These are phyloP conservation scores for Vigna radiata DNA, from an alignment of 306 rosid genomes.

Conservation along the genomic window DNA sequence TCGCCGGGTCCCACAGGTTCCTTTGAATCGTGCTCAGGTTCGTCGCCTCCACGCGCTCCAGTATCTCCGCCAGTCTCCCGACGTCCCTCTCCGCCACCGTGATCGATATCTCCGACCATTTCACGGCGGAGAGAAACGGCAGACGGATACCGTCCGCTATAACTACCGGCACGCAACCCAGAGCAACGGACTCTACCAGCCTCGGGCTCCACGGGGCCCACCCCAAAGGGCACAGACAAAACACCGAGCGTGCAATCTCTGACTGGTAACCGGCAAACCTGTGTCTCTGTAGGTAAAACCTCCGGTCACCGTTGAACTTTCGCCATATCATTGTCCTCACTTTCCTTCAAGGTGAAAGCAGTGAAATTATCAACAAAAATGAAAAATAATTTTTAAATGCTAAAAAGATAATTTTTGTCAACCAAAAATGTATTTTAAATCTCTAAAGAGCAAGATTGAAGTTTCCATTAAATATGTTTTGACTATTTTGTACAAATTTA, in stretches of 20 bases:
- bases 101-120: constrained; percentile 81
- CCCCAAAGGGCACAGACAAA: constrained; percentile 89
- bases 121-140: constrained; percentile 69
- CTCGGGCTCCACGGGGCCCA: constrained; percentile 99
- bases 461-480: no score
- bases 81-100: constrained; percentile 87
- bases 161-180: constrained; percentile 92
- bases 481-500: not conserved
- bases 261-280: constrained; percentile 89
- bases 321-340: constrained; percentile 84
- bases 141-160: constrained; percentile 84
- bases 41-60: constrained; percentile 82
- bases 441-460: no score
- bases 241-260: constrained; percentile 79
- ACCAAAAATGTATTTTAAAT: no score
- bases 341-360: constrained; percentile 57
- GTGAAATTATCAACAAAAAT: not conserved
- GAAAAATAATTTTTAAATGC: not conserved
- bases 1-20: constrained; percentile 69
- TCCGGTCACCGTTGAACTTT: constrained; percentile 68
- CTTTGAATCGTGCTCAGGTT: constrained; percentile 68
- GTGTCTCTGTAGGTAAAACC: constrained; percentile 73
- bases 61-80: constrained; percentile 60
- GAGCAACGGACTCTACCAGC: constrained; percentile 77
- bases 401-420: no score